A percentile compares a stretch with the other conserved stretches of the same genome.
These are phyloP conservation scores for Stagonosporopsis tanaceti DNA, from an alignment of 2,329 filamentous ascomycete genomes.

Conservation along the genomic window DNA sequence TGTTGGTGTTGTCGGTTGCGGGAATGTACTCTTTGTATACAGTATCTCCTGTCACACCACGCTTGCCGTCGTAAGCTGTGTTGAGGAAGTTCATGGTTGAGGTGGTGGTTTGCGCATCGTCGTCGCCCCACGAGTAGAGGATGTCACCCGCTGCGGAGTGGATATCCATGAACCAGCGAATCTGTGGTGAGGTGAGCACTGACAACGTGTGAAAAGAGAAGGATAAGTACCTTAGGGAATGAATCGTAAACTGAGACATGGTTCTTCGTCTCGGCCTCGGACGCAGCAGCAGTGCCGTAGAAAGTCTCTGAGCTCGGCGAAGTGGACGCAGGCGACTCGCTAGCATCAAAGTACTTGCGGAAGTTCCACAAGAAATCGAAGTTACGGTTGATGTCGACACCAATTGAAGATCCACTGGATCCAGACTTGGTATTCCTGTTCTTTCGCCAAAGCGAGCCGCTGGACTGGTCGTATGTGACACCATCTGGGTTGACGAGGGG, in stretches of 20 bases:
- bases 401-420: constrained; percentile 34
- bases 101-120: constrained; percentile 59
- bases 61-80: constrained; percentile 59
- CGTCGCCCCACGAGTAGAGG: constrained; percentile 66
- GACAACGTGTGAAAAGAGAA: not conserved
- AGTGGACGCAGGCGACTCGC: constrained; percentile 52
- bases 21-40: constrained; percentile 59
- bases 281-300: constrained; percentile 61
- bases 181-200: constrained; percentile 6
- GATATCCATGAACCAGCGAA: constrained; percentile 67
- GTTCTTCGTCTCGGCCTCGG: constrained; percentile 65
- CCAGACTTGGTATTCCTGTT: constrained; percentile 53
- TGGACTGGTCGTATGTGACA: constrained; percentile 46
- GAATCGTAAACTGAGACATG: constrained; percentile 62
- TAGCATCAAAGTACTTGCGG: constrained; percentile 54
- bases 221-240: constrained; percentile 48
- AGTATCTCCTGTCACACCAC: constrained; percentile 60
- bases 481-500: constrained; percentile 49
- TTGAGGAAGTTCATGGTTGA: constrained; percentile 63
- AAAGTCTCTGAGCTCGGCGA: constrained; percentile 58
- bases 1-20: constrained; percentile 44
- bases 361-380: constrained; percentile 67
- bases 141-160: constrained; percentile 64
- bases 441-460: constrained; percentile 47
- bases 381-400: constrained; percentile 50